A percentile compares a stretch with the other conserved stretches of the same genome.
Conservation (phyloP, 352 stramenopile genomes). For the Phytophthora sp. region DNA sequence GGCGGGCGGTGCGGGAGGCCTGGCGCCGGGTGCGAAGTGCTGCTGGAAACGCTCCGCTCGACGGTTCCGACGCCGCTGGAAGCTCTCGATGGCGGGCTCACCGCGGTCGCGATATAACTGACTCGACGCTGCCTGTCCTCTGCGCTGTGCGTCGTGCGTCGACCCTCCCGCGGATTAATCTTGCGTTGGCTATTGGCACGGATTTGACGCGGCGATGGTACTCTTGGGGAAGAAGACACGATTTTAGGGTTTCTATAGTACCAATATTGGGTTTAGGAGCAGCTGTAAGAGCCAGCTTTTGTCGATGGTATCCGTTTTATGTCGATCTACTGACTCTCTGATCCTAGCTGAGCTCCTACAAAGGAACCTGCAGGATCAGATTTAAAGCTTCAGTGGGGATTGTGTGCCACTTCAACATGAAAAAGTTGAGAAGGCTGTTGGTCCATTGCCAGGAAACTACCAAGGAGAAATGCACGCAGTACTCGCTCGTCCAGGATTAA, state of each 20-base stretch:
- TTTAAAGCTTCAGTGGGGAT: background rate
- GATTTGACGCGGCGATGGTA: no score
- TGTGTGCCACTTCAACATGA: background rate
- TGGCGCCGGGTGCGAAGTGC: background rate
- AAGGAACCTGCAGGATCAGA: background rate
- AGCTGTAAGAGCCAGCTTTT: no score
- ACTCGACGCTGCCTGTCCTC: constrained; percentile 9
- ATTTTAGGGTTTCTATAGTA: no score
- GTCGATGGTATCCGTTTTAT: no score
- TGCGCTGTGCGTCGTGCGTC: background rate
- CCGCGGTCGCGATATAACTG: constrained; percentile 14
- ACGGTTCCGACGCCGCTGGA: background rate
- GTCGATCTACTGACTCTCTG: background rate
- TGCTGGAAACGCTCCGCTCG: background rate
- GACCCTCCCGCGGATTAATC: background rate
- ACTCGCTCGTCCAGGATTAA: no score
- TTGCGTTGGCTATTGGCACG: background rate
- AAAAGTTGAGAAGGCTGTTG: background rate
- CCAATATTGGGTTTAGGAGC: no score
- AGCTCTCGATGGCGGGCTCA: background rate
- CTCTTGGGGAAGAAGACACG: no score
- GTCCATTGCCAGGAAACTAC: background rate
- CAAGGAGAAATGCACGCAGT: no score
- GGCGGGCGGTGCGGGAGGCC: background rate
- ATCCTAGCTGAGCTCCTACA: background rate